Evolutionary conservation across 495 filamentous ascomycete species (phyloP), one percentile per base, ranked within the genome.

Genomic region (Friedmanniomyces endolithicus): DNA sequence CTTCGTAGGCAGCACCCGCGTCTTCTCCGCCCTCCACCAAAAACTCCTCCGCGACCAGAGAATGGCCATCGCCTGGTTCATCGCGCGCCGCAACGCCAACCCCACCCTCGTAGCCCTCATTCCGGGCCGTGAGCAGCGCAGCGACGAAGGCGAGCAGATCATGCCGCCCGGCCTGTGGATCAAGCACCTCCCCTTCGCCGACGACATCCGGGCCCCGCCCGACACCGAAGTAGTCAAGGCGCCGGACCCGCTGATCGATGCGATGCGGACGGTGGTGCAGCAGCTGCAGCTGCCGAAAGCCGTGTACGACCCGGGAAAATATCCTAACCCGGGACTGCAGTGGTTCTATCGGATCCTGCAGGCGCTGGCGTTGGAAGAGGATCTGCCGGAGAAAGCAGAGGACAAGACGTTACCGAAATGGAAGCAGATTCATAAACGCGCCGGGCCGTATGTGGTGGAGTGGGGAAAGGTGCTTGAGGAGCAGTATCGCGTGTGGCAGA

Each of bases 291-390:
- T 99, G 11, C 94, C 94, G 0, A 88, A 86, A 60, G 90, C 79
- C 1, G 65, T 73, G 2, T 99, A 94, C 64, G 82, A 89, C 54
- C 88, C 90, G 16, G 67, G 71, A 1, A 90, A 85, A 65, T 97
- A 97, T 64, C 87, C 94, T 0, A 99, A 99, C 60, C 92, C 94
- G 37, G 78, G 84, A 0, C 77, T 99, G 50, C 94, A 99, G 74
- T 99, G 94, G 94, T 90, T 95, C 68, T 99, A 97, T 71, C 84
- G 83, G 44, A 90, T 97, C 40, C 72, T 99, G 3, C 94, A 99
- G 67, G 87, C 87, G 6, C 76, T 95, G 44, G 94, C 94, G 1
- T 69, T 99, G 12, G 89, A 95, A 29, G 94, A 99, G 64, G 92
- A 96, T 47, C 67, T 90, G 19, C 94, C 94, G 0, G 84, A 86